These are phyloP conservation scores for Cucurbita pepo DNA, from an alignment of 306 rosid genomes.

Conservation along the genomic window DNA sequence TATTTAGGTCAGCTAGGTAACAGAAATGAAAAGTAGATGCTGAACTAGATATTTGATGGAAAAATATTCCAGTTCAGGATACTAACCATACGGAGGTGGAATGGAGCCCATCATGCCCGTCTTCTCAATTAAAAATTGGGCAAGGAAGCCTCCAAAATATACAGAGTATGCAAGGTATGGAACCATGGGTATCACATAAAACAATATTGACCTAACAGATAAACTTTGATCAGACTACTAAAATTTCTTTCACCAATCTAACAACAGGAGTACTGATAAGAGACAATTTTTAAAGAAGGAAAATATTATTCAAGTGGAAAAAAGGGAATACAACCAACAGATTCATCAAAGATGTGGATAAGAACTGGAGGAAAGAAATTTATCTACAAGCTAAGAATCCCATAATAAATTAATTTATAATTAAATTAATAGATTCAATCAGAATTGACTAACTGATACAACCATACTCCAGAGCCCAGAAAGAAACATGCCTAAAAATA, in stretches of 20 bases:
- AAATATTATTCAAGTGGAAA: neutral
- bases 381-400: neutral
- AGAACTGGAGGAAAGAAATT: neutral
- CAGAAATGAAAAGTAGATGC: neutral
- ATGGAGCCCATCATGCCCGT: conserved; percentile 98
- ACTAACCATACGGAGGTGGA: conserved; percentile 88
- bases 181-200: conserved; percentile 60
- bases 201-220: conserved; percentile 52
- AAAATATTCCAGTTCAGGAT: neutral
- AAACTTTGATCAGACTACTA: conserved; percentile 5
- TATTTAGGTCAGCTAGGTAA: neutral
- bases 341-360: neutral
- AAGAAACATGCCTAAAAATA: neutral
- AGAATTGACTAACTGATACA: neutral
- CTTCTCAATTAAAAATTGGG: conserved; percentile 81
- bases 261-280: neutral
- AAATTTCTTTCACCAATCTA: neutral
- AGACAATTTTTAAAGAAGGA: neutral
- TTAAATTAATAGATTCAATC: neutral
- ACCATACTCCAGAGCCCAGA: neutral
- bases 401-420: neutral
- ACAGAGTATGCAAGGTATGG: conserved; percentile 67
- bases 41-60: neutral
- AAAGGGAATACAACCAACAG: neutral
- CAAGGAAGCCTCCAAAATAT: conserved; percentile 81